These are phyloP conservation scores for Rhodotorula mucilaginosa DNA, from an alignment of 1,284 basidiomycete species.

Conservation along the genomic window DNA sequence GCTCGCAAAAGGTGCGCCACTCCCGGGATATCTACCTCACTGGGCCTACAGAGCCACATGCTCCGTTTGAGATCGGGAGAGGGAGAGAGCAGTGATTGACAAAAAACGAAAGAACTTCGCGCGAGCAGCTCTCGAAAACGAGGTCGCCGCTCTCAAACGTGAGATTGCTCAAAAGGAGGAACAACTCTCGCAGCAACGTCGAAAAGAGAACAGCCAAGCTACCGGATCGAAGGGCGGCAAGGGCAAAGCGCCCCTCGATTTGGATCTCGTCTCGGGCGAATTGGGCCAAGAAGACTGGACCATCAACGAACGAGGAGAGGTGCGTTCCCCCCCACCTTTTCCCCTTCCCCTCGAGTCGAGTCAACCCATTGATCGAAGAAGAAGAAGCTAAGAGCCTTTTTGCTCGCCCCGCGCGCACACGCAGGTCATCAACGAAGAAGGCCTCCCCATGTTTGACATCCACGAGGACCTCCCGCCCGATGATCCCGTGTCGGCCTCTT, in stretches of 20 bases:
- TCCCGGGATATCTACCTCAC: no score
- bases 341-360: no score
- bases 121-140: slow-evolving; percentile 7
- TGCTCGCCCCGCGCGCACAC: neutral
- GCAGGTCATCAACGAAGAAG: slow-evolving; percentile 42
- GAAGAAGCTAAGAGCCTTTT: no score
- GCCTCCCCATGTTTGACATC: slow-evolving; percentile 40
- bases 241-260: neutral
- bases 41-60: no score
- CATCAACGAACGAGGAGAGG: slow-evolving; percentile 36
- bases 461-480: slow-evolving; percentile 33
- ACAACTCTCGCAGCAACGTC: slow-evolving; percentile 11
- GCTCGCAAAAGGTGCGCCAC: neutral
- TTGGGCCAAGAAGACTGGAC: slow-evolving; percentile 34
- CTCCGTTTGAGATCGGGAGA: no score
- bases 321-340: neutral
- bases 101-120: no score
- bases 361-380: no score
- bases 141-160: neutral
- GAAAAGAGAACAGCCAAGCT: neutral
- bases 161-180: slow-evolving; percentile 11
- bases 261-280: neutral
- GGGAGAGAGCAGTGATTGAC: no score
- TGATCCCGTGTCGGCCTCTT: neutral
- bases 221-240: neutral